phyloP scores from a whole-genome alignment of 257 asterid species.

The Scutellaria galericulata region DNA sequence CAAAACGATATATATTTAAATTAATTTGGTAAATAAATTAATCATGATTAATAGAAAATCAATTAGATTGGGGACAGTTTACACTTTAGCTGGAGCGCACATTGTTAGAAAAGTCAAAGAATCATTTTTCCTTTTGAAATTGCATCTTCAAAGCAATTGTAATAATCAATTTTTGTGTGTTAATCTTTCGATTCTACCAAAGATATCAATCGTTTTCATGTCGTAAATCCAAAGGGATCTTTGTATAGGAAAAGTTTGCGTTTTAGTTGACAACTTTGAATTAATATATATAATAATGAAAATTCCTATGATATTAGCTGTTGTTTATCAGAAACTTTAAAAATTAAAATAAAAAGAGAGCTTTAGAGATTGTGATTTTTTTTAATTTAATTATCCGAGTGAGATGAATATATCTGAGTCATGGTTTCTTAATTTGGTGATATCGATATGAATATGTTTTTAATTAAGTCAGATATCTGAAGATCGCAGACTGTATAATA shows the following conservation, averaged over 20 bases:
- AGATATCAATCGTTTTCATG: slow-evolving; percentile 35
- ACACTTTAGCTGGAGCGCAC: slow-evolving; percentile 40
- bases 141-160: slow-evolving; percentile 5
- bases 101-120: slow-evolving; percentile 36
- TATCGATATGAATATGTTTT: too few relatives aligned
- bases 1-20: too few relatives aligned
- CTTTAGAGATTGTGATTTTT: too few relatives aligned
- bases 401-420: too few relatives aligned
- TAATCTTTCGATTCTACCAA: slow-evolving; percentile 21
- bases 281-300: not conserved
- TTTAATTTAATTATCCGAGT: too few relatives aligned
- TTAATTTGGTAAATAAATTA: not conserved
- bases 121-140: slow-evolving; percentile 34
- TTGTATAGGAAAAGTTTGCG: not conserved
- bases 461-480: too few relatives aligned
- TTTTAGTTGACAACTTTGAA: slow-evolving; percentile 16
- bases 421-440: too few relatives aligned
- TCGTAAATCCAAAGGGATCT: slow-evolving; percentile 28
- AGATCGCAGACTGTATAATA: too few relatives aligned
- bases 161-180: not conserved
- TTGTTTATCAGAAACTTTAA: not conserved
- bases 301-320: not conserved
- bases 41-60: not conserved
- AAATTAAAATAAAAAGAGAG: not conserved
- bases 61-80: slow-evolving; percentile 2